Conservation (phyloP, 306 rosid genomes). For the Urtica urens region DNA sequence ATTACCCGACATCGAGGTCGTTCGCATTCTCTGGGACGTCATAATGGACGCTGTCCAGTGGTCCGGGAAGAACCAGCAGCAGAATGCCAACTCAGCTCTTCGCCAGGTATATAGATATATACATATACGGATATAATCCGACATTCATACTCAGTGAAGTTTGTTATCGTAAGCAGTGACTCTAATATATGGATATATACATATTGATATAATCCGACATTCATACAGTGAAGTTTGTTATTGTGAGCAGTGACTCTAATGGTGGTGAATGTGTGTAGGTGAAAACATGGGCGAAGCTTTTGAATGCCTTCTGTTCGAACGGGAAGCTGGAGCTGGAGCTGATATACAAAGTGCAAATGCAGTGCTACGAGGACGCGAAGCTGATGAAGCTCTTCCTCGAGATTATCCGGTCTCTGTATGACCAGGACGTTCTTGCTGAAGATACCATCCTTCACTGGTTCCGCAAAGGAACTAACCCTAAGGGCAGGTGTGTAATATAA, state of each 20-base stretch:
- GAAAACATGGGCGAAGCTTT: slow-evolving; percentile 83
- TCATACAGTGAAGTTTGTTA: too few species aligned
- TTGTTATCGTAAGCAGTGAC: neutral
- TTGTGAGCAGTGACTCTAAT: neutral
- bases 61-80: slow-evolving; percentile 99
- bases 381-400: slow-evolving; percentile 96
- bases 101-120: slow-evolving; percentile 55
- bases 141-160: too few species aligned
- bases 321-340: slow-evolving; percentile 98
- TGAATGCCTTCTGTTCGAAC: slow-evolving; percentile 81
- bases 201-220: too few species aligned
- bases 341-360: slow-evolving; percentile 97
- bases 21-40: slow-evolving; percentile 86
- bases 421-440: slow-evolving; percentile 93
- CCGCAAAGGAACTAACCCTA: slow-evolving; percentile 80
- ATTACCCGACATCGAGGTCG: slow-evolving; percentile 71
- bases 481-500: slow-evolving; percentile 62
- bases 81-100: slow-evolving; percentile 93
- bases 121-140: too few species aligned
- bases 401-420: slow-evolving; percentile 82
- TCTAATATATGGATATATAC: neutral
- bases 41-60: slow-evolving; percentile 99
- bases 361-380: slow-evolving; percentile 99
- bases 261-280: slow-evolving; percentile 39
- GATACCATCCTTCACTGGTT: slow-evolving; percentile 95